phyloP scores from a whole-genome alignment of 768 basidiomycete species.

The Cystofilobasidium bisporidii region DNA sequence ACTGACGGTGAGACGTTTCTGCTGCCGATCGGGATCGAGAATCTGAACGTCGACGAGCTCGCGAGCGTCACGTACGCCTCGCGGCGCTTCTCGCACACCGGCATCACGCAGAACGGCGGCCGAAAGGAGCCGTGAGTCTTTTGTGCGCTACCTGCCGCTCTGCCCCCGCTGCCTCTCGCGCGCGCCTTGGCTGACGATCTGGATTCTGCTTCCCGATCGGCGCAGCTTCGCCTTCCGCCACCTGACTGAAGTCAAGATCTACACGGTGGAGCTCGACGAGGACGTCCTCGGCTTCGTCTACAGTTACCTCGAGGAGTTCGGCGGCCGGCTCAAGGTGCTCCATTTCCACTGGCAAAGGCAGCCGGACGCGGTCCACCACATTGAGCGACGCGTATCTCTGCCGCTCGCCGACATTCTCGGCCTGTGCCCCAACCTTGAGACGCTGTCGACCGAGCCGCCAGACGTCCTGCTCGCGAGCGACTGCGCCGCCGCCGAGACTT shows the following conservation, averaged over 20 bases:
- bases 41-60: neutral
- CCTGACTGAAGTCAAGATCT: neutral
- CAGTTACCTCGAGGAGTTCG: neutral
- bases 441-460: neutral
- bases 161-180: neutral
- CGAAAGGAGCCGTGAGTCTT: neutral
- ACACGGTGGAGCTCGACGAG: neutral
- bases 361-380: neutral
- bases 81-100: neutral
- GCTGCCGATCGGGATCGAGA: slow-evolving; percentile 1
- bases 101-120: slow-evolving; percentile 1
- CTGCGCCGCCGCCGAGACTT: neutral
- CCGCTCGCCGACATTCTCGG: neutral
- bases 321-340: neutral
- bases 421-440: neutral
- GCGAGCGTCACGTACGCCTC: neutral
- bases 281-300: neutral
- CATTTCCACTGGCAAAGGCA: neutral
- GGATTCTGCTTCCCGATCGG: neutral
- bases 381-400: neutral
- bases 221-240: neutral
- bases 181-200: neutral
- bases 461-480: neutral
- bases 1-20: neutral
- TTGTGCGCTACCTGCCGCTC: neutral